Percentiles rank a stretch among this genome's conserved stretches.
Conservation (phyloP, 2,329 filamentous ascomycete genomes). For the Xylariaceae sp. region DNA sequence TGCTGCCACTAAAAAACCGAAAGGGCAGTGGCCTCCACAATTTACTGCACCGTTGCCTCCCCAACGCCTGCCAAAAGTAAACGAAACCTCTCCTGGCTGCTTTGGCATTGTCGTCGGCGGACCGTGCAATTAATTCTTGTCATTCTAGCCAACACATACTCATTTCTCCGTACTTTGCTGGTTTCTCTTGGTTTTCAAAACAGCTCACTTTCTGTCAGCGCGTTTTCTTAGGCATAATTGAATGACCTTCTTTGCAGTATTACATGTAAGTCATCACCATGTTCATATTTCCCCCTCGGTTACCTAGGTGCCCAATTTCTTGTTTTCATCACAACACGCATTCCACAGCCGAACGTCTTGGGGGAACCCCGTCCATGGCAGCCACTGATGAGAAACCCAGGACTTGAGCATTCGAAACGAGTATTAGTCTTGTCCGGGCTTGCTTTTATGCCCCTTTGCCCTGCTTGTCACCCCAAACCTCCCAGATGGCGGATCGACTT, state of each 20-base stretch:
- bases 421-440: constrained; percentile 5
- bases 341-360: too few relatives aligned
- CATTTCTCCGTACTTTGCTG: constrained; percentile 13
- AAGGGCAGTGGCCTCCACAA: not conserved
- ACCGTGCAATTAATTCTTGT: constrained; percentile 21
- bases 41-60: constrained; percentile 21
- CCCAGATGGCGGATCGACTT: constrained; percentile 44
- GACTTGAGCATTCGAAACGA: constrained; percentile 6
- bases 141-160: too few relatives aligned
- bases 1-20: not conserved
- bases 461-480: constrained; percentile 7
- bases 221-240: constrained; percentile 12
- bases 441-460: constrained; percentile 8
- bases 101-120: too few relatives aligned
- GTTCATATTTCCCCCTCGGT: constrained; percentile 14
- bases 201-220: constrained; percentile 7
- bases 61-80: constrained; percentile 24
- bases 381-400: too few relatives aligned
- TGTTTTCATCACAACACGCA: not conserved
- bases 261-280: constrained; percentile 8
- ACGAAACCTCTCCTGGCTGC: constrained; percentile 18
- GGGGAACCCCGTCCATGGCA: too few relatives aligned
- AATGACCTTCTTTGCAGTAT: constrained; percentile 18
- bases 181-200: constrained; percentile 3
- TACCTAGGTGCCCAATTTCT: not conserved